Percentiles rank a stretch among this genome's conserved stretches.
These are phyloP conservation scores for Rhizoclosmatium globosum DNA, from an alignment of 192 early-diverging fungal species.

Conservation along the genomic window DNA sequence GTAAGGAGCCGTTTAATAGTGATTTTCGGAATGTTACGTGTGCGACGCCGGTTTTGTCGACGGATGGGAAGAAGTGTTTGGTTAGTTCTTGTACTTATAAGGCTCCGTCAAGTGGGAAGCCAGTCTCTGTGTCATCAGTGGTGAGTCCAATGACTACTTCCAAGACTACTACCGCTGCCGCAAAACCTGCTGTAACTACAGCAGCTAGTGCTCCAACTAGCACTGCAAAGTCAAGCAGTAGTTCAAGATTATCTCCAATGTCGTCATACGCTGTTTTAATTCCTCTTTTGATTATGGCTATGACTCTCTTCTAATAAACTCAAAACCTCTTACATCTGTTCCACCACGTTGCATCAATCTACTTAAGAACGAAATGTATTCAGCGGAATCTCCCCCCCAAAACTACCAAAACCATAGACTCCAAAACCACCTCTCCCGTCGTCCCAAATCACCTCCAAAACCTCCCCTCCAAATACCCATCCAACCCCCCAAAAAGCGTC, in stretches of 20 bases:
- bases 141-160: neutral
- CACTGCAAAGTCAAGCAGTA: neutral
- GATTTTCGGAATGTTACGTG: neutral
- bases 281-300: too few species aligned
- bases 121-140: too few species aligned
- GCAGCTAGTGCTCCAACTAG: neutral
- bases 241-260: too few species aligned
- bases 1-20: neutral
- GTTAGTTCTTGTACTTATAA: conserved; percentile 1
- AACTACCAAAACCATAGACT: too few species aligned
- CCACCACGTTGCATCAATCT: too few species aligned
- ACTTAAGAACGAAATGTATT: too few species aligned
- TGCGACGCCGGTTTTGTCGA: neutral
- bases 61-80: neutral
- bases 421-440: too few species aligned
- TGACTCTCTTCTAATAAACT: too few species aligned
- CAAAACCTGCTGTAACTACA: neutral
- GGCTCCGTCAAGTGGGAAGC: neutral
- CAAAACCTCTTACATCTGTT: too few species aligned
- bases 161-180: neutral
- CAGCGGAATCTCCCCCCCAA: too few species aligned
- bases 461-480: neutral
- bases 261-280: too few species aligned
- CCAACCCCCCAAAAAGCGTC: conserved; percentile 16
- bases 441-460: neutral